phyloP scores from a whole-genome alignment of 352 stramenopile species.

The Albugo candida region DNA sequence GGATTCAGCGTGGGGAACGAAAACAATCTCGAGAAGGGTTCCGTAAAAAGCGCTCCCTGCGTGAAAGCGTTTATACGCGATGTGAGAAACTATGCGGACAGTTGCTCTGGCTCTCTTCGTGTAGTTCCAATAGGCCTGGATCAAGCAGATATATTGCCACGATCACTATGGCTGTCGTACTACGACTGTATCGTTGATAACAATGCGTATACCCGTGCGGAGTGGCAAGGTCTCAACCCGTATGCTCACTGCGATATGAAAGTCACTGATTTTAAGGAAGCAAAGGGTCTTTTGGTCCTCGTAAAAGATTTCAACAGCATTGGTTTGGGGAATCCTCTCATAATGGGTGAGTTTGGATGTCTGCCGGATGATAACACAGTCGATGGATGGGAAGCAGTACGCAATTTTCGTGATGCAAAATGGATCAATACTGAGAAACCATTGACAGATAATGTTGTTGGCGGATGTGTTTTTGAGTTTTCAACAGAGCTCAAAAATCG shows the following conservation, averaged over 20 bases:
- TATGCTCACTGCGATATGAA: conserved; percentile 47
- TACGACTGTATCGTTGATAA: conserved; percentile 38
- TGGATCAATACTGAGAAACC: conserved; percentile 69
- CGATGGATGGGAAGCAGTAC: conserved; percentile 35
- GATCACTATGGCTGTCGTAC: conserved; percentile 43
- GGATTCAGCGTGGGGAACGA: conserved; percentile 50
- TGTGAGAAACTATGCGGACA: conserved; percentile 21
- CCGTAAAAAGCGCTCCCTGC: conserved; percentile 29
- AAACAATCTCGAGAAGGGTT: conserved; percentile 29
- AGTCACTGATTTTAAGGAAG: conserved; percentile 20
- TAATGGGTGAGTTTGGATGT: conserved; percentile 55
- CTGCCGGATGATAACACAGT: conserved; percentile 41
- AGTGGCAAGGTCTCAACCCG: conserved; percentile 41
- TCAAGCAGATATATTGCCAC: conserved; percentile 41
- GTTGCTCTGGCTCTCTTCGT: conserved; percentile 18
- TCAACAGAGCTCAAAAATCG: conserved; percentile 44
- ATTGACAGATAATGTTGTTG: conserved; percentile 52
- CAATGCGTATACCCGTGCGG: conserved; percentile 24
- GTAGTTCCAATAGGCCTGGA: conserved; percentile 52
- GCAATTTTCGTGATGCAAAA: conserved; percentile 48
- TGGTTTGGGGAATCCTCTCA: conserved; percentile 28
- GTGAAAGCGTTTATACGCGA: conserved; percentile 56
- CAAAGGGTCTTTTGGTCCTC: conserved; percentile 22
- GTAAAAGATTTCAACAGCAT: conserved; percentile 32
- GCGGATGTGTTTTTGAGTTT: conserved; percentile 68